Conservation (phyloP, 139 green algal genomes). For the Chlamydomonas asymmetrica region DNA sequence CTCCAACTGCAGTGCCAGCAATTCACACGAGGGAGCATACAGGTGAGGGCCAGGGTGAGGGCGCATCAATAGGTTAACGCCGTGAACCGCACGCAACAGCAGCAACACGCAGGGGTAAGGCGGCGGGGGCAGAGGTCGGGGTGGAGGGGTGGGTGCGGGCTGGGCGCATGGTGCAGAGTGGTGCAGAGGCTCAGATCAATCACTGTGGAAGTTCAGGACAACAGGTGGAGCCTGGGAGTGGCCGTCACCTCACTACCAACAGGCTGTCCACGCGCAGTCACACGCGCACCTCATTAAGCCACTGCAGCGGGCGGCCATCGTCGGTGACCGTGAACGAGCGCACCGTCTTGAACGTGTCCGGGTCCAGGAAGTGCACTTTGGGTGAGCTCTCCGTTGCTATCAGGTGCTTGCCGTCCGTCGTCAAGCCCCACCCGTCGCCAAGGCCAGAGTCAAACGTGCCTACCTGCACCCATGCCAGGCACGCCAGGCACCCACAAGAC, state of each 20-base stretch:
- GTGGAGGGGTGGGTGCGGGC: neutral
- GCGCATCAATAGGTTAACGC: too few species aligned
- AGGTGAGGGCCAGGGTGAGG: too few species aligned
- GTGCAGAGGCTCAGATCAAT: too few species aligned
- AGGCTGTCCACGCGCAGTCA: neutral
- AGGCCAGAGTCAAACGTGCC: conserved; percentile 56
- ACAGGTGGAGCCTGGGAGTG: too few species aligned
- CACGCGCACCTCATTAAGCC: conserved; percentile 68
- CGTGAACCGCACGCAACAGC: too few species aligned
- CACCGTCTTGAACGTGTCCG: conserved; percentile 41
- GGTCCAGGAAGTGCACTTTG: conserved; percentile 67
- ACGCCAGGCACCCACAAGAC: too few species aligned
- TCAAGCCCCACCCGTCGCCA: conserved; percentile 85
- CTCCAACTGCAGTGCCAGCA: conserved; percentile 69
- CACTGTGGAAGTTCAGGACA: too few species aligned
- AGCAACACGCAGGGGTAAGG: neutral
- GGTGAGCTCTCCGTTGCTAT: conserved; percentile 71
- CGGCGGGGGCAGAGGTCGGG: neutral
- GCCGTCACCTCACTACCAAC: too few species aligned
- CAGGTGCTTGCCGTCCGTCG: conserved; percentile 64
- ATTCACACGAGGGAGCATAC: neutral
- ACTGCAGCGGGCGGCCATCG: conserved; percentile 28
- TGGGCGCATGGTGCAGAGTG: neutral
- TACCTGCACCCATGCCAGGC: conserved; percentile 30
- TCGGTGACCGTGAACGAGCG: conserved; percentile 45